Base-by-base conservation (phyloP, 2,329 filamentous ascomycete genomes). In the Colletotrichum lini region DNA sequence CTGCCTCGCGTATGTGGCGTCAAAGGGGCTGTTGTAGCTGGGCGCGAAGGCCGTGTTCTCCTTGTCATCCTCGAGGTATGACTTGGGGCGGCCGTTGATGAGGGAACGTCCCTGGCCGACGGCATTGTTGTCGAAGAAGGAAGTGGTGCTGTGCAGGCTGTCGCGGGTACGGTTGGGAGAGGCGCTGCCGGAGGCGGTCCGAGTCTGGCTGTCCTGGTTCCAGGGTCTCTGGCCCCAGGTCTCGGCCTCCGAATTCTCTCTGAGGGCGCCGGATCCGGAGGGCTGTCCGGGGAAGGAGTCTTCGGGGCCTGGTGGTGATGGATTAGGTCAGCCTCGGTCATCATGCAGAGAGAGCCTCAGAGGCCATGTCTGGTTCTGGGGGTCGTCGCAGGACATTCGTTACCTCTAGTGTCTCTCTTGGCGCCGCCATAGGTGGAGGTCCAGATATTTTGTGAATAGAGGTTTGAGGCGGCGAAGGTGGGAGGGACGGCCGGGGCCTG, bases 191-290 rank as follows among this genome's bases (percentile, higher is more conserved):
- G 86, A 85, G 54, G 82, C 82, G 10, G 84, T 82, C 49, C 86
- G 78, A 2, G 82, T 79, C 49, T 83, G 81, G 15, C 83, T 80
- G 56, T 90, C 88, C 30, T 84, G 81, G 73, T 87, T 88, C 92
- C 92, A 94, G 18, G 88, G 87, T 47, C 86, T 82, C 73, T 84
- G 82, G 71, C 77, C 80, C 90, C 91, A 93, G 57, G 86, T 84
- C 75, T 93, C 91, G 21, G 89, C 88, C 77, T 94, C 91, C 12
- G 92, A 93, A 52, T 90, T 89, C 54, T 89, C 86, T 71, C 93
- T 86, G 49, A 95, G 84, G 70, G 92, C 92, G 72, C 90, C 87
- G 7, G 92, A 94, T 59, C 92, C 93, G 4, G 90, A 91, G 77
- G 91, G 89, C 65, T 77, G 66, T n/a, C 49, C 62, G 30, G 66